phyloP scores from a whole-genome alignment of 345 rosid genomes.

The Microcos paniculata region DNA sequence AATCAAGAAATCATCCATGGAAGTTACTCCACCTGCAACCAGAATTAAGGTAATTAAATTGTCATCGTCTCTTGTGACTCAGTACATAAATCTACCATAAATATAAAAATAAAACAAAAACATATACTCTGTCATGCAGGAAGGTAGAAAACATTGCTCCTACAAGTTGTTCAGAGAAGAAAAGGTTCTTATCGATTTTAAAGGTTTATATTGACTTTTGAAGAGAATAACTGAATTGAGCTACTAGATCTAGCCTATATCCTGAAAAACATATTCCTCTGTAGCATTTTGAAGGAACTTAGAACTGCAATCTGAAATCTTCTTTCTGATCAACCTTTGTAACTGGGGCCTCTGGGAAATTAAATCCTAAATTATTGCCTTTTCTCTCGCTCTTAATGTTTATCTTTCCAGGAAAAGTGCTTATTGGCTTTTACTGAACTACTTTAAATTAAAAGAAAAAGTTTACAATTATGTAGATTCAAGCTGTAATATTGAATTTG shows the following conservation, averaged over 20 bases:
- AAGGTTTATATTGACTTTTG: neutral
- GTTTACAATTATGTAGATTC: neutral
- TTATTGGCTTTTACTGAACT: neutral
- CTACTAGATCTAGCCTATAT: neutral
- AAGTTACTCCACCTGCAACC: constrained; percentile 83
- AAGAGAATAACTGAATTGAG: neutral
- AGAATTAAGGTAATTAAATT: neutral
- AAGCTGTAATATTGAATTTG: neutral
- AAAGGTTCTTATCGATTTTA: neutral
- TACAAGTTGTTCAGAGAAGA: neutral
- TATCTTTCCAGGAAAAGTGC: neutral
- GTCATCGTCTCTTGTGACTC: neutral
- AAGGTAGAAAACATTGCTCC: too few relatives aligned
- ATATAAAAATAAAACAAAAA: neutral
- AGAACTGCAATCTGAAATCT: neutral
- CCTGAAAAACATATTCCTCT: neutral
- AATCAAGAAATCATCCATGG: constrained; percentile 94
- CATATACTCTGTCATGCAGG: neutral
- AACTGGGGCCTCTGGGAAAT: neutral
- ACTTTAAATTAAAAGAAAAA: neutral
- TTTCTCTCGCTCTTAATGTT: neutral
- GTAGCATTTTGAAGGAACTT: neutral
- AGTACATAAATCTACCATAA: neutral
- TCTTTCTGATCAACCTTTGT: neutral
- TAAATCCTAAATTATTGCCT: neutral